Evolutionary conservation across 1,284 basidiomycete species (phyloP).

Genomic region (Irpex sp.): DNA sequence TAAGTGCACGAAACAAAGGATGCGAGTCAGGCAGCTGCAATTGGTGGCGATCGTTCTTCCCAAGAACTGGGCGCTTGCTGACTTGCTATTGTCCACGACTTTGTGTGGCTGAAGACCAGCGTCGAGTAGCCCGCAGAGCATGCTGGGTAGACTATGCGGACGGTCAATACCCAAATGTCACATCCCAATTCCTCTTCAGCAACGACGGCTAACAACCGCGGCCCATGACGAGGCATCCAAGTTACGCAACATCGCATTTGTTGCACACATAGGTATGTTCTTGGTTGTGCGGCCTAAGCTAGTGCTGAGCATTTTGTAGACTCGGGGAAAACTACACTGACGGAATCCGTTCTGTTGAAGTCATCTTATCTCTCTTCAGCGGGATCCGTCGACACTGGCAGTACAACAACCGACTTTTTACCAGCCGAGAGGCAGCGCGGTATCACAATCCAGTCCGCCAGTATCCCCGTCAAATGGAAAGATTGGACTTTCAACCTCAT

Average conservation of each 20-base stretch:
- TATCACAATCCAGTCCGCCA: constrained; percentile 90
- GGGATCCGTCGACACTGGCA: constrained; percentile 86
- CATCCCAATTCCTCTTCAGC: constrained; percentile 9
- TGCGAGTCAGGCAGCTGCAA: neutral
- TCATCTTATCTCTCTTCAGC: constrained; percentile 72
- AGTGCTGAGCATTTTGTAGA: constrained; percentile 41
- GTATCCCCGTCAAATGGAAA: constrained; percentile 89
- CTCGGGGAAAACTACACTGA: constrained; percentile 89
- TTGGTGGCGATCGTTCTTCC: neutral
- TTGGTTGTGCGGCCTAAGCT: constrained; percentile 4
- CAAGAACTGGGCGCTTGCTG: neutral
- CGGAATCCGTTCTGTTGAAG: constrained; percentile 80
- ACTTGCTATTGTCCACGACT: neutral
- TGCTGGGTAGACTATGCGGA: constrained; percentile 8
- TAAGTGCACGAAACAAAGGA: neutral
- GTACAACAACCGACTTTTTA: constrained; percentile 88
- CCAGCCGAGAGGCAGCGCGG: constrained; percentile 87
- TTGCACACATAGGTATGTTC: constrained; percentile 75
- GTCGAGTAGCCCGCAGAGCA: neutral
- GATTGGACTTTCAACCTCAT: constrained; percentile 82
- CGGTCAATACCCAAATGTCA: constrained; percentile 9
- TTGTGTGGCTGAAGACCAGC: neutral
- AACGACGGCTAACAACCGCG: constrained; percentile 32
- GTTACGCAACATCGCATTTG: constrained; percentile 75
- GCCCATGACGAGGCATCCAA: constrained; percentile 38